Evolutionary conservation across 805 yeast genomes (phyloP), one percentile per base, ranked within the genome.

Genomic region (Zygoascus tannicola): DNA sequence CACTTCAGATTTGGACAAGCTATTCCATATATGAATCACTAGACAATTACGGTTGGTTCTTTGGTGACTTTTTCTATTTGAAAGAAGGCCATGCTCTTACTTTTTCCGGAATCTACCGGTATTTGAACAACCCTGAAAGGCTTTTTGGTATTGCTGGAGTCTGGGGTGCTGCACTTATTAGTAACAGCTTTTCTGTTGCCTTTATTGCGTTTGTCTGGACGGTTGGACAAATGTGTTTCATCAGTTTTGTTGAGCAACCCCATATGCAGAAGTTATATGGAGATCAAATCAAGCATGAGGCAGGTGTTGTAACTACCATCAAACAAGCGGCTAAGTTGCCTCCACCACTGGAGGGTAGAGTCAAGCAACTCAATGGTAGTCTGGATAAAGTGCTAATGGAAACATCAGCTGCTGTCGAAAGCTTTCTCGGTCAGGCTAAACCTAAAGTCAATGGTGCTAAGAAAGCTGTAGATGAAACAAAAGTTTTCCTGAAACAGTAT

Each of bases 41-140:
- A 50, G 90, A 90, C 2, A 81, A 81, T 48, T 82, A 80, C 61
- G 92, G 94, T n/a, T 84, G 92, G 92, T 84, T 83, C 55, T 84
- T 80, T 59, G 94, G 94, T 45, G 94, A 84, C 60, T 84, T 84
- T 62, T 84, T 83, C 62, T 65, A 81, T 46, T 76, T 82, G 18
- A 67, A 67, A 20, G 68, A 44, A 10, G 22, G 38, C 5, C 40
- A 43, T 67, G 68, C 68, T 50, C 67, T 84, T 52, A 78, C 88
- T 0, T 80, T 80, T 50, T 81, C 84, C 28, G 94, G 94, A 40
- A 83, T 84, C 33, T 84, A 84, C 58, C 74, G 90, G 51, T 84
- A 82, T 60, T 69, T 84, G 57, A 84, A 84, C 58, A 81, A 84
- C 56, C 94, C 94, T 7, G 94, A 84, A 58, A 80, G 85, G 51